A percentile compares a stretch with the other conserved stretches of the same genome.
phyloP scores from a whole-genome alignment of 1,139 yeast genomes.

The Yamadazyma spencermartinsiae region DNA sequence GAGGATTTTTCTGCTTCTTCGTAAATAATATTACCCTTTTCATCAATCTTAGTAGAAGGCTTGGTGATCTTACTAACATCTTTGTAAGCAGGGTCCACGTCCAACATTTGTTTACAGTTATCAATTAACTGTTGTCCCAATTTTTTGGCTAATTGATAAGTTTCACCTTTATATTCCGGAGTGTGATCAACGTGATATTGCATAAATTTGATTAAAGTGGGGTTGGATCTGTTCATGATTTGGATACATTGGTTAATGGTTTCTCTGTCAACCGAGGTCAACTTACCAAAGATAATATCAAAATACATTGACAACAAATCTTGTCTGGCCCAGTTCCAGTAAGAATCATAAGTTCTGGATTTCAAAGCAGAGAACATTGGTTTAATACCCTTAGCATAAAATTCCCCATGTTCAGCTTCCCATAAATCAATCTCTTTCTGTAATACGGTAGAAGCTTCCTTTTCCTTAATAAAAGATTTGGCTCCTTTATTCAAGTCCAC shows the following conservation, averaged over 20 bases:
- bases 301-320: slow-evolving; percentile 91
- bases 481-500: slow-evolving; percentile 90
- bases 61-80: slow-evolving; percentile 94
- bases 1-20: slow-evolving; percentile 85
- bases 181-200: slow-evolving; percentile 95
- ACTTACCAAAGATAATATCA: slow-evolving; percentile 92
- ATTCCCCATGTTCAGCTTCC: slow-evolving; percentile 94
- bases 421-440: slow-evolving; percentile 92
- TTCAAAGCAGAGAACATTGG: slow-evolving; percentile 90
- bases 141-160: slow-evolving; percentile 82
- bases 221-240: slow-evolving; percentile 96
- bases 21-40: slow-evolving; percentile 83
- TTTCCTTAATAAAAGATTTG: slow-evolving; percentile 81
- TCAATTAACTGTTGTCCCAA: slow-evolving; percentile 93
- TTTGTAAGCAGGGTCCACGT: slow-evolving; percentile 86
- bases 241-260: slow-evolving; percentile 95
- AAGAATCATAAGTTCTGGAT: slow-evolving; percentile 94
- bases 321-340: slow-evolving; percentile 99
- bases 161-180: slow-evolving; percentile 85
- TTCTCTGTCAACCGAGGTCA: slow-evolving; percentile 89
- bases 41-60: slow-evolving; percentile 86
- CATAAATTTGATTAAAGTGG: slow-evolving; percentile 92
- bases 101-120: slow-evolving; percentile 87
- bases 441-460: slow-evolving; percentile 78
- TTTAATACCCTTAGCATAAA: slow-evolving; percentile 85